Evolutionary conservation across 106 monocot genomes (phyloP).

Genomic region (Narthecium ossifragum): DNA sequence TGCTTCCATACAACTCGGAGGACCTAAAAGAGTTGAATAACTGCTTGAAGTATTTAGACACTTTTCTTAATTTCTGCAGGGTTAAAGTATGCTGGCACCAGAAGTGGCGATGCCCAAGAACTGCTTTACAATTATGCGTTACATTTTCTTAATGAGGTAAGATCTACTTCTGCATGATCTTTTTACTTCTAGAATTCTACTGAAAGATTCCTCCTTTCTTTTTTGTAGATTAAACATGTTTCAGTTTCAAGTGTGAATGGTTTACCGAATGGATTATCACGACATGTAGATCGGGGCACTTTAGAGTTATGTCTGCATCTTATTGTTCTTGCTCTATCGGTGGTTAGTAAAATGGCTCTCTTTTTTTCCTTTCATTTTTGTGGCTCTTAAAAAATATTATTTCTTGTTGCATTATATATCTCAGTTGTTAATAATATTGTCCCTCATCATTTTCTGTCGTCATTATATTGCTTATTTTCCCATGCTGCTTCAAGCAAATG

Average conservation of each 20-base stretch:
- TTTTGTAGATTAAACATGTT: slow-evolving; percentile 81
- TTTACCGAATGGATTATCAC: slow-evolving; percentile 65
- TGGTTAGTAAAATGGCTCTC: slow-evolving; percentile 43
- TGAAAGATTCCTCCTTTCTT: slow-evolving; percentile 4
- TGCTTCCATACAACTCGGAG: too few species aligned
- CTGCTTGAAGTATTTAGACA: too few species aligned
- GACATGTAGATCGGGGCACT: slow-evolving; percentile 80
- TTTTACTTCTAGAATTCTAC: not conserved
- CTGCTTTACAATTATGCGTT: slow-evolving; percentile 75
- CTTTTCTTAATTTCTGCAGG: too few species aligned
- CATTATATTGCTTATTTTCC: too few species aligned
- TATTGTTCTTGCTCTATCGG: slow-evolving; percentile 79
- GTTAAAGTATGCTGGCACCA: slow-evolving; percentile 82
- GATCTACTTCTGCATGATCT: not conserved
- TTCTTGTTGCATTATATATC: not conserved
- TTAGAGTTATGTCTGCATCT: slow-evolving; percentile 80
- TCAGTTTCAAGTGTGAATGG: slow-evolving; percentile 19
- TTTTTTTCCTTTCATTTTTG: too few species aligned
- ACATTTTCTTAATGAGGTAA: slow-evolving; percentile 89
- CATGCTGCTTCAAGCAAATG: too few species aligned
- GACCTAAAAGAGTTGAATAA: too few species aligned
- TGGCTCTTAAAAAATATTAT: too few species aligned
- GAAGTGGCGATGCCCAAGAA: slow-evolving; percentile 82
- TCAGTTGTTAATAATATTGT: not conserved
- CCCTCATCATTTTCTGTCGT: too few species aligned